A percentile compares a stretch with the other conserved stretches of the same genome.
Conservation (phyloP, 306 rosid species). For the Alnus glutinosa region DNA sequence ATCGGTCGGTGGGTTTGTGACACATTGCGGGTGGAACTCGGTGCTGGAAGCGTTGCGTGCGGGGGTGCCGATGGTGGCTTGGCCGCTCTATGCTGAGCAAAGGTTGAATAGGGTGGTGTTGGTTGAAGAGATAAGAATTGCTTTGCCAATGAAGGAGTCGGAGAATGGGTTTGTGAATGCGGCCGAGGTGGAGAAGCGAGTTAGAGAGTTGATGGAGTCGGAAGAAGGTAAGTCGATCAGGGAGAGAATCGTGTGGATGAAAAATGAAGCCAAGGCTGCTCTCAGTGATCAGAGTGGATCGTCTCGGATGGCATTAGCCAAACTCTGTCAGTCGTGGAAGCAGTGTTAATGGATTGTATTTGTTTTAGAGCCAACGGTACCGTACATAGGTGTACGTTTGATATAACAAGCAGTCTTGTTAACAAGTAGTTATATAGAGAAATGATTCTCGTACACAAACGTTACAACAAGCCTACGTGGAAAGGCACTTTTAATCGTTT, state of each 20-base stretch:
- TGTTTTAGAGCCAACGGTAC: too few relatives aligned
- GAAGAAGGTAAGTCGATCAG: slow-evolving; percentile 20
- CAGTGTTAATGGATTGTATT: too few relatives aligned
- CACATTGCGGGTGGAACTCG: slow-evolving; percentile 30
- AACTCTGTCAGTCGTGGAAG: slow-evolving; percentile 23
- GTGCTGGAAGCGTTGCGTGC: slow-evolving; percentile 44
- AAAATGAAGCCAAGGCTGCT: slow-evolving; percentile 25
- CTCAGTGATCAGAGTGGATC: slow-evolving; percentile 23
- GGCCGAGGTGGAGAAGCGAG: slow-evolving; percentile 40
- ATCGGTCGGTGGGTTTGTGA: slow-evolving; percentile 65
- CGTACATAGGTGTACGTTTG: too few relatives aligned
- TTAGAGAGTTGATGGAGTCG: slow-evolving; percentile 42
- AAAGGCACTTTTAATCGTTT: too few relatives aligned
- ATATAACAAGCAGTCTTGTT: background rate
- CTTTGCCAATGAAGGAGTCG: slow-evolving; percentile 36
- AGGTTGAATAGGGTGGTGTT: slow-evolving; percentile 36
- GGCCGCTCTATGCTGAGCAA: slow-evolving; percentile 36
- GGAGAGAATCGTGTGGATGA: background rate
- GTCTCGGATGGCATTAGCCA: slow-evolving; percentile 16
- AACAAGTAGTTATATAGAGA: too few relatives aligned
- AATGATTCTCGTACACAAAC: too few relatives aligned
- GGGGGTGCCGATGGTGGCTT: slow-evolving; percentile 37
- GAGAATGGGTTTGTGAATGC: background rate
- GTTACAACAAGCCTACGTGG: too few relatives aligned
- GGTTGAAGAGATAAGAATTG: slow-evolving; percentile 54